phyloP scores from a whole-genome alignment of 2,329 filamentous ascomycete genomes.

The Phialophora tarda region DNA sequence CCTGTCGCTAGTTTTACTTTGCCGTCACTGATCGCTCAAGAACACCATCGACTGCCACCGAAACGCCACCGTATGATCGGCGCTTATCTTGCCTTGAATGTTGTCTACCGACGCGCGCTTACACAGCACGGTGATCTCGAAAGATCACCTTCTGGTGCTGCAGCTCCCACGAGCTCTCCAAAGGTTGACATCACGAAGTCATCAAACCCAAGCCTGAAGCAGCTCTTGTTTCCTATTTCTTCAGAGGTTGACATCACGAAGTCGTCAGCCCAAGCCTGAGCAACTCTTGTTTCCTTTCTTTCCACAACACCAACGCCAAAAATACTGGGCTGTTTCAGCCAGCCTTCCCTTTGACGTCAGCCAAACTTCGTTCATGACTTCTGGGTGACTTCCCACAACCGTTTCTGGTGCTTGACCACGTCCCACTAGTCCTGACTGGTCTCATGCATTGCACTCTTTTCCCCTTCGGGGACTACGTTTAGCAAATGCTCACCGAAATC shows the following conservation, averaged over 20 bases:
- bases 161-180: not conserved
- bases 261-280: not conserved
- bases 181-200: not conserved
- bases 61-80: not conserved
- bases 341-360: not conserved
- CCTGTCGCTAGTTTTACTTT: not conserved
- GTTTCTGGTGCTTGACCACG: not conserved
- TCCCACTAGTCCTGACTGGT: not conserved
- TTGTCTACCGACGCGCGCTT: too few relatives aligned
- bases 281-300: not conserved
- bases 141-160: not conserved
- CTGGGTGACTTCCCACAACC: not conserved
- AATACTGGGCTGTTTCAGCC: not conserved
- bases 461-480: not conserved
- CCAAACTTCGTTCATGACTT: not conserved
- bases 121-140: too few relatives aligned
- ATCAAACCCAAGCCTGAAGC: not conserved
- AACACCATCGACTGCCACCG: too few relatives aligned
- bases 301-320: not conserved
- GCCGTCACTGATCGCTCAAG: not conserved
- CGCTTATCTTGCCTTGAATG: not conserved
- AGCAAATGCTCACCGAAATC: not conserved
- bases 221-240: not conserved
- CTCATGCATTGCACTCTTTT: not conserved
- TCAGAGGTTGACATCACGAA: not conserved